phyloP scores from a whole-genome alignment of 176 grass and related monocot genomes.

The Lolium multiflorum region DNA sequence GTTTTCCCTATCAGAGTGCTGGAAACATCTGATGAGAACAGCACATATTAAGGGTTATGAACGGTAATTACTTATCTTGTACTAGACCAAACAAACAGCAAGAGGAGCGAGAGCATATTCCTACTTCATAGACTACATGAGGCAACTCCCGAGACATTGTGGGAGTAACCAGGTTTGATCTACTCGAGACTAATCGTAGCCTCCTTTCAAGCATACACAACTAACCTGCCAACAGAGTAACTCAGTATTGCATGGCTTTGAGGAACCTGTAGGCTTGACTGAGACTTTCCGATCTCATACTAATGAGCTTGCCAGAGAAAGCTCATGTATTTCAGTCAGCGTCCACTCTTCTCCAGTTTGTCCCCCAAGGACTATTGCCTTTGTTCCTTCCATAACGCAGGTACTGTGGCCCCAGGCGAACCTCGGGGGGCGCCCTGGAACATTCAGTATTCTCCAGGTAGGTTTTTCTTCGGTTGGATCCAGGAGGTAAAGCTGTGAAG shows the following conservation, averaged over 20 bases:
- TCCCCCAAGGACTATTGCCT: conserved; percentile 90
- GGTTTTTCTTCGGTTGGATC: conserved; percentile 91
- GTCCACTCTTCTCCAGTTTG: conserved; percentile 97
- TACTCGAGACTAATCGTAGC: background rate
- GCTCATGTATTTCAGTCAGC: conserved; percentile 82
- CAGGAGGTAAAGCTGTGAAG: conserved; percentile 83
- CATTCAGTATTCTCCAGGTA: conserved; percentile 89
- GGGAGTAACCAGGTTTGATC: conserved; percentile 18
- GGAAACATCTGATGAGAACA: conserved; percentile 48
- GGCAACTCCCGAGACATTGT: background rate
- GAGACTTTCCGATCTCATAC: conserved; percentile 42
- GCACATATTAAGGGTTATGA: conserved; percentile 38
- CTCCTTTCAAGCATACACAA: conserved; percentile 35
- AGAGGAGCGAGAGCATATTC: conserved; percentile 32
- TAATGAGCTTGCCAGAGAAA: conserved; percentile 68
- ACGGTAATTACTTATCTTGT: conserved; percentile 24
- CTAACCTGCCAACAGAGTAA: conserved; percentile 1
- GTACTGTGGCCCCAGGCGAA: conserved; percentile 97
- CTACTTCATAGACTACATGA: conserved; percentile 42
- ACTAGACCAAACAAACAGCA: conserved; percentile 38
- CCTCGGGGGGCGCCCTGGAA: conserved; percentile 75
- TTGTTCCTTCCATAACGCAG: conserved; percentile 81
- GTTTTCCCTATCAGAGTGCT: background rate
- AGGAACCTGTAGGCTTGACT: conserved; percentile 27
- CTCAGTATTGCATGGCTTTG: conserved; percentile 3